These are phyloP conservation scores for Aspergillus sp. DNA, from an alignment of 2,329 filamentous ascomycete genomes.

Conservation along the genomic window DNA sequence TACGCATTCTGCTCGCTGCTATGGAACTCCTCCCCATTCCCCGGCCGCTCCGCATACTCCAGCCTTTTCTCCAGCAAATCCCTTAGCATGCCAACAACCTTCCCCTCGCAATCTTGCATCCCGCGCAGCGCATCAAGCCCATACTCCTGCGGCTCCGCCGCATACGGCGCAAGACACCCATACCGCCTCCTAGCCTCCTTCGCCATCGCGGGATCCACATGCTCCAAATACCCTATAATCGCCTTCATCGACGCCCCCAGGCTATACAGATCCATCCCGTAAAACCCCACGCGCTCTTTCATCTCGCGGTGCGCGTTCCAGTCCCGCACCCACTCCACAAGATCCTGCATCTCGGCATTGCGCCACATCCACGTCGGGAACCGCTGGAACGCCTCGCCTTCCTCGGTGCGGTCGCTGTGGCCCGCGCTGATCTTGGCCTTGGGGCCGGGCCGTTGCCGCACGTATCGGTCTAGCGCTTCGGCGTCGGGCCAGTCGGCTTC, in stretches of 20 bases:
- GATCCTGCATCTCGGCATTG: slow-evolving; percentile 52
- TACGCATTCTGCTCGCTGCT: slow-evolving; percentile 53
- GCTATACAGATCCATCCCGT: slow-evolving; percentile 54
- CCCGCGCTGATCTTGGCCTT: slow-evolving; percentile 30
- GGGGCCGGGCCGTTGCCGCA: slow-evolving; percentile 45
- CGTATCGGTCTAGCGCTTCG: slow-evolving; percentile 52
- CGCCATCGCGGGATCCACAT: slow-evolving; percentile 45
- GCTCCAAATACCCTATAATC: slow-evolving; percentile 51
- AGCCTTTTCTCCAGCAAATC: slow-evolving; percentile 46
- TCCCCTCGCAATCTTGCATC: slow-evolving; percentile 48
- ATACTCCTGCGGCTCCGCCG: slow-evolving; percentile 51
- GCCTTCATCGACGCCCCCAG: slow-evolving; percentile 49
- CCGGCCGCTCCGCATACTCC: slow-evolving; percentile 35
- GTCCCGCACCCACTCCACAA: slow-evolving; percentile 53
- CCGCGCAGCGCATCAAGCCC: slow-evolving; percentile 44
- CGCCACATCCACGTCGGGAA: slow-evolving; percentile 61
- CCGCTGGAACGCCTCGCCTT: slow-evolving; percentile 44
- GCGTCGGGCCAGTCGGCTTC: slow-evolving; percentile 58
- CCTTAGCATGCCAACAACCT: slow-evolving; percentile 47
- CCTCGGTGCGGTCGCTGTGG: slow-evolving; percentile 15
- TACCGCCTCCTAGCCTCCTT: slow-evolving; percentile 48
- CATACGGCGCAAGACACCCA: slow-evolving; percentile 49
- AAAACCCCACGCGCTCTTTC: slow-evolving; percentile 42
- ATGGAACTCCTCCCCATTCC: slow-evolving; percentile 50
- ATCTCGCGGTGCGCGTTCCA: slow-evolving; percentile 38